Percentiles rank a stretch among this genome's conserved stretches.
These are phyloP conservation scores for Blastobotrys parvus DNA, from an alignment of 805 yeast species.

Conservation along the genomic window DNA sequence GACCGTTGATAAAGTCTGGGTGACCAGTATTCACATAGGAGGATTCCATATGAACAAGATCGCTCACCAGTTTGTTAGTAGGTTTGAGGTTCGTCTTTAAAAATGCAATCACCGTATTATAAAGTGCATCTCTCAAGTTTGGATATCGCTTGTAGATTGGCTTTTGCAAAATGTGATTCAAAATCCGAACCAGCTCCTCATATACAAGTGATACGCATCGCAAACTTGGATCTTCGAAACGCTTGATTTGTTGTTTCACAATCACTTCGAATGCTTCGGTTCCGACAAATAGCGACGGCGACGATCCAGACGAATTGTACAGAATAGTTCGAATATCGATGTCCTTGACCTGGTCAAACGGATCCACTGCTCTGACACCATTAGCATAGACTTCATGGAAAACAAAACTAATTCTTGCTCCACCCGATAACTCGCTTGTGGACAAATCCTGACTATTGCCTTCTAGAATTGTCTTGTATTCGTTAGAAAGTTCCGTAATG, in stretches of 20 bases:
- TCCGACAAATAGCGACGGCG: conserved; percentile 94
- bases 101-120: conserved; percentile 69
- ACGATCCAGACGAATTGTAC: conserved; percentile 93
- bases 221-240: conserved; percentile 89
- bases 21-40: conserved; percentile 96
- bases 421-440: conserved; percentile 88
- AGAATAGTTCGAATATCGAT: conserved; percentile 93
- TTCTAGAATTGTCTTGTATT: conserved; percentile 80
- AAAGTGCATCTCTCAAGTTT: conserved; percentile 75
- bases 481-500: conserved; percentile 88
- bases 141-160: conserved; percentile 87
- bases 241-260: conserved; percentile 84
- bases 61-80: conserved; percentile 76
- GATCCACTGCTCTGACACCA: conserved; percentile 87
- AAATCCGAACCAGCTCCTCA: conserved; percentile 88
- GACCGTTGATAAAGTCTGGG: conserved; percentile 90
- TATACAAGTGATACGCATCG: conserved; percentile 85
- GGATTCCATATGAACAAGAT: conserved; percentile 79
- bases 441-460: conserved; percentile 90
- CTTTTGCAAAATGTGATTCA: conserved; percentile 74
- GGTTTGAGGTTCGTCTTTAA: conserved; percentile 75
- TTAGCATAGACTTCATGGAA: conserved; percentile 93
- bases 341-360: conserved; percentile 93
- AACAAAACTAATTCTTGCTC: conserved; percentile 94
- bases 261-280: conserved; percentile 95